Conservation (phyloP, 306 rosid species). For the Vigna hirtella region DNA sequence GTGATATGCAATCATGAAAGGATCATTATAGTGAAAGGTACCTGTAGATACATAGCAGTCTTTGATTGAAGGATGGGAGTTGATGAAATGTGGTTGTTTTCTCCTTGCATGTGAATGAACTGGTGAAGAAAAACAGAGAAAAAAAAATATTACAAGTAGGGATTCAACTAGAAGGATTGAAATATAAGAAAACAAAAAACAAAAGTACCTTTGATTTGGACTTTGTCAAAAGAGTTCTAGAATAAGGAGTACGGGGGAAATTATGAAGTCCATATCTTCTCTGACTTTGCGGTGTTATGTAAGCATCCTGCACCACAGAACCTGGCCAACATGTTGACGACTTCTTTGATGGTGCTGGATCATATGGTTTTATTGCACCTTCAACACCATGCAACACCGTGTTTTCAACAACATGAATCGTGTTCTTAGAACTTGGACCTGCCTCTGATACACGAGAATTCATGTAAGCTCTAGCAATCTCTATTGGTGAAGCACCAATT, state of each 20-base stretch:
- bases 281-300: constrained; percentile 72
- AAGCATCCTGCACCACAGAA: constrained; percentile 67
- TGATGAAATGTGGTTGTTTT: constrained; percentile 46
- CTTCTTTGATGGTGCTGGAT: constrained; percentile 61
- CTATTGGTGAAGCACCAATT: constrained; percentile 80
- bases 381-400: constrained; percentile 47
- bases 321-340: constrained; percentile 88
- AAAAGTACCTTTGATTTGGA: constrained; percentile 74
- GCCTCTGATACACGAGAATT: constrained; percentile 64
- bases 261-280: constrained; percentile 70
- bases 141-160: background rate
- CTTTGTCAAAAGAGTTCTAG: constrained; percentile 77
- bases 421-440: constrained; percentile 56
- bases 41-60: constrained; percentile 63
- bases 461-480: constrained; percentile 94
- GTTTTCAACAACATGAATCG: constrained; percentile 53
- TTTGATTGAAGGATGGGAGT: constrained; percentile 57
- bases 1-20: constrained; percentile 31
- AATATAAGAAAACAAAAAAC: constrained; percentile 36
- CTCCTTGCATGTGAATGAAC: constrained; percentile 62
- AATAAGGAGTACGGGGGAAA: constrained; percentile 87
- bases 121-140: constrained; percentile 36
- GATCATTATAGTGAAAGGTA: constrained; percentile 43
- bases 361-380: constrained; percentile 56
- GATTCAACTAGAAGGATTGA: constrained; percentile 25